phyloP scores from a whole-genome alignment of 805 yeast species.

The Candida endomychidarum region DNA sequence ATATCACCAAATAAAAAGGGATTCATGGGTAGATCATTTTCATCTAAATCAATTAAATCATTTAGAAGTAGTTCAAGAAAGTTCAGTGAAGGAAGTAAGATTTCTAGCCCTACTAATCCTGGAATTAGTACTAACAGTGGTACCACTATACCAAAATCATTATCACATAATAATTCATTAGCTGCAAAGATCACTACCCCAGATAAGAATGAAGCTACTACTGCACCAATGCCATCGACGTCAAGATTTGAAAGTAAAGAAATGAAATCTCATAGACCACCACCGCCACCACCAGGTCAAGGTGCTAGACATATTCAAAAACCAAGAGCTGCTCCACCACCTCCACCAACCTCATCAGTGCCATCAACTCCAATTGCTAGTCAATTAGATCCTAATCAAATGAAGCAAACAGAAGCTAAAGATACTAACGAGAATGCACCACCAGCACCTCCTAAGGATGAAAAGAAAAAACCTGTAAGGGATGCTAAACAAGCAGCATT shows the following conservation, averaged over 20 bases:
- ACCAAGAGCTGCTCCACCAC: slow-evolving; percentile 14
- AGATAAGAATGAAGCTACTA: slow-evolving; percentile 26
- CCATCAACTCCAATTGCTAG: too few relatives aligned
- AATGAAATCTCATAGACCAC: slow-evolving; percentile 36
- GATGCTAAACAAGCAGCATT: slow-evolving; percentile 56
- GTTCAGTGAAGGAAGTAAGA: slow-evolving; percentile 14
- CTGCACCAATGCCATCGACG: slow-evolving; percentile 36
- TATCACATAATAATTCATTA: slow-evolving; percentile 41
- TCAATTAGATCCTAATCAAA: too few relatives aligned
- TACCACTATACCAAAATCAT: slow-evolving; percentile 36
- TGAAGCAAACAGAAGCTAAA: slow-evolving; percentile 12
- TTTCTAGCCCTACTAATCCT: slow-evolving; percentile 16
- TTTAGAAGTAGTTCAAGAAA: slow-evolving; percentile 27
- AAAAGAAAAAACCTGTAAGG: slow-evolving; percentile 39
- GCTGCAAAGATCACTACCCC: slow-evolving; percentile 24
- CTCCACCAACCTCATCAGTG: slow-evolving; percentile 8
- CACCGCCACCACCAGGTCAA: slow-evolving; percentile 43
- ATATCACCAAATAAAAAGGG: slow-evolving; percentile 13
- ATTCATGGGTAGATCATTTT: slow-evolving; percentile 36
- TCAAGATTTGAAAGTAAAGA: slow-evolving; percentile 30
- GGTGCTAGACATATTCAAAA: slow-evolving; percentile 10
- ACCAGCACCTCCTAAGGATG: slow-evolving; percentile 15
- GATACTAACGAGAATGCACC: slow-evolving; percentile 10
- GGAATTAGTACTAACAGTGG: slow-evolving; percentile 7
- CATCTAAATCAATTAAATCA: slow-evolving; percentile 38